Evolutionary conservation across 2,329 filamentous ascomycete species (phyloP), one percentile per base, ranked within the genome.

Genomic region (Blastomyces percursus): DNA sequence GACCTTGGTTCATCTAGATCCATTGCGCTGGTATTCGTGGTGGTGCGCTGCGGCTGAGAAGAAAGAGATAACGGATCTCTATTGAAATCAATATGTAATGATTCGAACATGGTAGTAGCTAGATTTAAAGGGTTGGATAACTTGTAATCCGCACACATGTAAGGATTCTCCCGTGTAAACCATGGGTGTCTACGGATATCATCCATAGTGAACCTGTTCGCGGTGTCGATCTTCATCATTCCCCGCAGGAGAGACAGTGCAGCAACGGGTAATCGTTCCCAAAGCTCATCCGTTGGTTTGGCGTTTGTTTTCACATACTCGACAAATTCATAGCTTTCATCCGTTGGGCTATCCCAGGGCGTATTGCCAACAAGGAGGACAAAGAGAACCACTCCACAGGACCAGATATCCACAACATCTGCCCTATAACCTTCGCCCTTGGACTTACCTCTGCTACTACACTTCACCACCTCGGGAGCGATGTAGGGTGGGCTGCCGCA

Each of bases 401-500:
- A 96, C 95, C 95, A 99, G 62, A 99, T 87, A 72, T 99, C 94
- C 46, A 90, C 90, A 51, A 90, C 77, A 65, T 96, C 90, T 8
- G 92, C 86, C 38, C 75, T 74, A 64, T 82, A 82, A 8, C 79
- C 79, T 16, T 67, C 57, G 2, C 77, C 77, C 64, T 77, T 77
- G 8, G 72, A 71, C 65, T 79, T 76, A 3, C 70, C 72, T 80
- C 88, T 64, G 76, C 78, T 75, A 60, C 76, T 79, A 55, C 82
- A 82, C 21, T 74, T 77, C 21, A 87, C 77, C 35, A 99, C 94
- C 76, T 99, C 94, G 0, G 95, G 94, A 0, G 94, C 94, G 71
- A 99, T 96, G 71, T 99, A 99, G 0, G 94, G 94, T 24, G 94
- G 94, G 69, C 91, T 96, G 7, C 94, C 94, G 72, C 94, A 99